A percentile compares a stretch with the other conserved stretches of the same genome.
Evolutionary conservation across 1,139 yeast genomes (phyloP).

Genomic region (Blastobotrys proliferans): DNA sequence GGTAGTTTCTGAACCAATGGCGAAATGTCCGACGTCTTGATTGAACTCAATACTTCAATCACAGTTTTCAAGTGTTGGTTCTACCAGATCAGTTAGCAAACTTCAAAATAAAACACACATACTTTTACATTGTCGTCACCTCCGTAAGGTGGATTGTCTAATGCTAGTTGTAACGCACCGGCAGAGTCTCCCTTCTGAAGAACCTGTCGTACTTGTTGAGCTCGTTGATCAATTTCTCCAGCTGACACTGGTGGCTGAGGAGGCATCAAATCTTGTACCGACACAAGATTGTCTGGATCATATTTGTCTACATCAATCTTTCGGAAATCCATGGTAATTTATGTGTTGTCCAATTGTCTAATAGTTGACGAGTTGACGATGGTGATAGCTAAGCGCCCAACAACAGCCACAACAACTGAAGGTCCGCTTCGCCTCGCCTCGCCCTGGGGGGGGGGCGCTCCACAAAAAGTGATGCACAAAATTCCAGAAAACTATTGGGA

Average conservation of each 20-base stretch:
- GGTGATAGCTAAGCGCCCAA: too few species aligned
- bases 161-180: slow-evolving; percentile 60
- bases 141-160: slow-evolving; percentile 80
- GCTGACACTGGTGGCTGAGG: slow-evolving; percentile 42
- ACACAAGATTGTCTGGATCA: slow-evolving; percentile 73
- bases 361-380: too few species aligned
- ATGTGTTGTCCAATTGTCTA: too few species aligned
- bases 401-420: too few species aligned
- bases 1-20: slow-evolving; percentile 55
- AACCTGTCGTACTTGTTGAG: slow-evolving; percentile 56
- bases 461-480: too few species aligned
- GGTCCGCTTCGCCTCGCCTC: too few species aligned
- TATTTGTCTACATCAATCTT: slow-evolving; percentile 88
- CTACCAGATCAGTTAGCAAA: slow-evolving; percentile 11
- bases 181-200: slow-evolving; percentile 69
- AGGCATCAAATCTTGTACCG: slow-evolving; percentile 62
- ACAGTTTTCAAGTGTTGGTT: slow-evolving; percentile 51
- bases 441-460: too few species aligned
- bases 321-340: slow-evolving; percentile 41
- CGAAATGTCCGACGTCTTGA: slow-evolving; percentile 69
- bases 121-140: slow-evolving; percentile 56
- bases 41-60: slow-evolving; percentile 68
- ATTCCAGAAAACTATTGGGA: too few species aligned
- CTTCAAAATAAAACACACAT: slow-evolving; percentile 5
- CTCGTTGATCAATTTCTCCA: slow-evolving; percentile 52